A percentile compares a stretch with the other conserved stretches of the same genome.
phyloP scores from a whole-genome alignment of 1,284 basidiomycete species.

The Tausonia pullulans region DNA sequence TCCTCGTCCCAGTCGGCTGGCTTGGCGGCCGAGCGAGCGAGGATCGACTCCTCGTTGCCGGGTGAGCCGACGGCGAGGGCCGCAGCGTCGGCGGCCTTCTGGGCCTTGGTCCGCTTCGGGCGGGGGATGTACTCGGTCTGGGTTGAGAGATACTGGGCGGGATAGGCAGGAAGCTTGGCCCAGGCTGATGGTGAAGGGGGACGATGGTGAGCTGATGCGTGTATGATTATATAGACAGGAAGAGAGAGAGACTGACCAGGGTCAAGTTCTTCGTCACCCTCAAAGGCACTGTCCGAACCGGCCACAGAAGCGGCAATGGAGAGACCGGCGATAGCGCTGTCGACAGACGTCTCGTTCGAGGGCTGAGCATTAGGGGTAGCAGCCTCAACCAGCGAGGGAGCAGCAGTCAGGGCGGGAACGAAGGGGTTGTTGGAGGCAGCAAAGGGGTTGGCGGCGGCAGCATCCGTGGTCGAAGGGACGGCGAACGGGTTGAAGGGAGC shows the following conservation, averaged over 20 bases:
- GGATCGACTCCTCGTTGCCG: not conserved
- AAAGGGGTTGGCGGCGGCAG: conserved; percentile 10
- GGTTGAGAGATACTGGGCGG: conserved; percentile 33
- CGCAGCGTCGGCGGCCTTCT: conserved; percentile 16
- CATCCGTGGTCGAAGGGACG: conserved; percentile 7
- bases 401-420: not conserved
- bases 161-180: conserved; percentile 33
- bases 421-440: conserved; percentile 6
- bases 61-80: conserved; percentile 21
- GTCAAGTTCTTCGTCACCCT: not conserved
- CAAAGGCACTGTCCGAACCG: too few species aligned
- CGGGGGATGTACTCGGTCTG: conserved; percentile 33
- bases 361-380: not conserved
- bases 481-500: conserved; percentile 18
- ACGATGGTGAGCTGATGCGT: not conserved
- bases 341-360: too few species aligned
- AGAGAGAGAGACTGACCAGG: not conserved
- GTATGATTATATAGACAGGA: not conserved
- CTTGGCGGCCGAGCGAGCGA: not conserved
- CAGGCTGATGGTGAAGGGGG: conserved; percentile 19
- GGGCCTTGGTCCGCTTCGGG: conserved; percentile 6
- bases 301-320: too few species aligned
- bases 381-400: not conserved
- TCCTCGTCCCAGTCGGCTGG: conserved; percentile 25
- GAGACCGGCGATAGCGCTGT: too few species aligned